Conservation (phyloP, 192 early-diverging fungal genomes). For the Piromyces finnis region DNA sequence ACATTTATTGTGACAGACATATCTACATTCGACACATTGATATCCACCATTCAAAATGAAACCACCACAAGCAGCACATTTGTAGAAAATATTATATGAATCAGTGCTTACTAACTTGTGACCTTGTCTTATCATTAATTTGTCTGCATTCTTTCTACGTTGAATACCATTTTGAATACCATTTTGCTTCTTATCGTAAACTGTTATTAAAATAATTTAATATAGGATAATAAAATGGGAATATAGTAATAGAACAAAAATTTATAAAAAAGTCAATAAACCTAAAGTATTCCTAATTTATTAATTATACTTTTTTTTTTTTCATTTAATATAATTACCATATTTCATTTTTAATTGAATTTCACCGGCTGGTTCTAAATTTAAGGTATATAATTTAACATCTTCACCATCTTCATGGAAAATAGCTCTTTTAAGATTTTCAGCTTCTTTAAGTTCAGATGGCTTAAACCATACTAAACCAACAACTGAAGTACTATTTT, state of each 20-base stretch:
- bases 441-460: slow-evolving; percentile 75
- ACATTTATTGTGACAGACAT: slow-evolving; percentile 86
- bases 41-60: slow-evolving; percentile 83
- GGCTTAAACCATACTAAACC: slow-evolving; percentile 87
- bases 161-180: background rate
- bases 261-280: too few relatives aligned
- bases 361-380: background rate
- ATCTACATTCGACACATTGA: slow-evolving; percentile 88
- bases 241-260: too few relatives aligned
- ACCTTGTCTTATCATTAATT: slow-evolving; percentile 30
- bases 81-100: slow-evolving; percentile 91
- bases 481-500: slow-evolving; percentile 53
- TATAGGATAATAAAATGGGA: background rate
- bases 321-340: too few relatives aligned
- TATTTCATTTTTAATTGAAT: background rate
- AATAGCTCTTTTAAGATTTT: background rate
- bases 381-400: background rate
- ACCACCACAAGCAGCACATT: slow-evolving; percentile 87
- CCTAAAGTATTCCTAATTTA: too few relatives aligned
- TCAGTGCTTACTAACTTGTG: slow-evolving; percentile 76
- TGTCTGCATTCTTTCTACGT: background rate
- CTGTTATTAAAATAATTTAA: background rate
- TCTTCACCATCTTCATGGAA: background rate
- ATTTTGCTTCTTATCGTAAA: background rate
- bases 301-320: too few relatives aligned